phyloP scores from a whole-genome alignment of 208 protist genomes.

The Vickermania ingenoplastis region DNA sequence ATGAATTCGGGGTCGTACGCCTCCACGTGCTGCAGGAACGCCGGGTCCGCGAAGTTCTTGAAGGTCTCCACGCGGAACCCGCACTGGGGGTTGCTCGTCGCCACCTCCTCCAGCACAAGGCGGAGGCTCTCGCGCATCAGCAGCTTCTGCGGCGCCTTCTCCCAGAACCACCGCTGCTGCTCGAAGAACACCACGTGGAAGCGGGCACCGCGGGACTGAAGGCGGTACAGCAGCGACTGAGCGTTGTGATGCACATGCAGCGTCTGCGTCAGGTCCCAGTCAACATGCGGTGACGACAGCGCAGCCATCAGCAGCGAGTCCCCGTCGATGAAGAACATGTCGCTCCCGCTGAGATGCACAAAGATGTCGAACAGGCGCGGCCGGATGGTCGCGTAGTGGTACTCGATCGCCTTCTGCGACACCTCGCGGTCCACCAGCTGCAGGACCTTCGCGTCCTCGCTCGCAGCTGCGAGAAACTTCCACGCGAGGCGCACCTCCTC shows the following conservation, averaged over 20 bases:
- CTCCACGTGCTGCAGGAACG: constrained; percentile 45
- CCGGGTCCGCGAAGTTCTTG: constrained; percentile 49
- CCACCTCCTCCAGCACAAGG: constrained; percentile 24
- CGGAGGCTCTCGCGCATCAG: constrained; percentile 71
- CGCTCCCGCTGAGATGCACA: constrained; percentile 73
- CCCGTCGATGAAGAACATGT: constrained; percentile 90
- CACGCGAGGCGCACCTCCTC: constrained; percentile 68
- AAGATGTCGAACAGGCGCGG: constrained; percentile 88
- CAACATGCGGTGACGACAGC: constrained; percentile 58
- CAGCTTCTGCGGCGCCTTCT: too few species aligned
- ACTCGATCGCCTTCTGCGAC: constrained; percentile 35
- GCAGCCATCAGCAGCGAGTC: constrained; percentile 84
- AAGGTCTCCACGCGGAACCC: constrained; percentile 53
- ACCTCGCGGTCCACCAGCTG: constrained; percentile 33
- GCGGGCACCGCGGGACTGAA: constrained; percentile 56
- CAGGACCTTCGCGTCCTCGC: constrained; percentile 12
- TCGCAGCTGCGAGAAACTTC: constrained; percentile 58
- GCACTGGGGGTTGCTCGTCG: constrained; percentile 20
- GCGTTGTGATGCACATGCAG: constrained; percentile 83
- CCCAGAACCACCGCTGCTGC: constrained; percentile 60
- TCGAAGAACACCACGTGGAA: constrained; percentile 88
- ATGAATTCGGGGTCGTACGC: constrained; percentile 80
- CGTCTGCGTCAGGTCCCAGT: constrained; percentile 85
- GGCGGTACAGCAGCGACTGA: constrained; percentile 57
- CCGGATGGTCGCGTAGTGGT: constrained; percentile 67